Evolutionary conservation across 2,329 filamentous ascomycete species (phyloP).

Genomic region (Calonectria fujianensis): DNA sequence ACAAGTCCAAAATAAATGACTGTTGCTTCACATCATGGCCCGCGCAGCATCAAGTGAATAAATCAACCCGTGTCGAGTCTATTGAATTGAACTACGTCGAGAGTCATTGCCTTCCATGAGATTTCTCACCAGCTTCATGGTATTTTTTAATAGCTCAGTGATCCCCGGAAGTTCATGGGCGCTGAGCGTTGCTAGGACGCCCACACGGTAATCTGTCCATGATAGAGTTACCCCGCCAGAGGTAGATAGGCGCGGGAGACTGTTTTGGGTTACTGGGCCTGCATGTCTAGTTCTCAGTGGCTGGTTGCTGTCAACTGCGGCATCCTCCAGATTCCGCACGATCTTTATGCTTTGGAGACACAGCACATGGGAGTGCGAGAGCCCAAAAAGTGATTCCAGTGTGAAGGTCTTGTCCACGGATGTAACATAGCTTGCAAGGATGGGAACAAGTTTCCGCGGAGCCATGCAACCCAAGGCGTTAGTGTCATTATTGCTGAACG

Average conservation of each 20-base stretch:
- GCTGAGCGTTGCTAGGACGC: conserved; percentile 82
- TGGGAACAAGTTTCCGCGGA: conserved; percentile 65
- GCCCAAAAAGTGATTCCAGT: conserved; percentile 72
- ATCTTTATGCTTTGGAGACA: conserved; percentile 73
- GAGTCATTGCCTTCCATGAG: conserved; percentile 59
- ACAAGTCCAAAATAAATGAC: conserved; percentile 47
- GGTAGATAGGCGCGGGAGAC: conserved; percentile 76
- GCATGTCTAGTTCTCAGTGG: conserved; percentile 72
- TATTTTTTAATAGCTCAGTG: conserved; percentile 84
- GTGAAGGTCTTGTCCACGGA: conserved; percentile 67
- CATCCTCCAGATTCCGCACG: conserved; percentile 75
- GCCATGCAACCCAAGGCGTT: conserved; percentile 75
- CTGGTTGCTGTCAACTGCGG: conserved; percentile 64
- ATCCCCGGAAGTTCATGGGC: conserved; percentile 79
- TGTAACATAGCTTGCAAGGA: conserved; percentile 69
- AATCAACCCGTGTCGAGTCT: neutral
- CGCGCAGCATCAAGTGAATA: neutral
- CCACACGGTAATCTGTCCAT: conserved; percentile 85
- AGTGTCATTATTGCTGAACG: conserved; percentile 79
- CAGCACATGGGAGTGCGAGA: conserved; percentile 76
- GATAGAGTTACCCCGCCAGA: conserved; percentile 79
- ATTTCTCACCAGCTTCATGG: conserved; percentile 84
- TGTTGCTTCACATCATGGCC: conserved; percentile 13
- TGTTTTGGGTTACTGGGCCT: conserved; percentile 82
- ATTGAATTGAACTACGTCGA: conserved; percentile 45